Conservation (phyloP, 179 eudicot genomes). For the Heliamphora pulchella region DNA sequence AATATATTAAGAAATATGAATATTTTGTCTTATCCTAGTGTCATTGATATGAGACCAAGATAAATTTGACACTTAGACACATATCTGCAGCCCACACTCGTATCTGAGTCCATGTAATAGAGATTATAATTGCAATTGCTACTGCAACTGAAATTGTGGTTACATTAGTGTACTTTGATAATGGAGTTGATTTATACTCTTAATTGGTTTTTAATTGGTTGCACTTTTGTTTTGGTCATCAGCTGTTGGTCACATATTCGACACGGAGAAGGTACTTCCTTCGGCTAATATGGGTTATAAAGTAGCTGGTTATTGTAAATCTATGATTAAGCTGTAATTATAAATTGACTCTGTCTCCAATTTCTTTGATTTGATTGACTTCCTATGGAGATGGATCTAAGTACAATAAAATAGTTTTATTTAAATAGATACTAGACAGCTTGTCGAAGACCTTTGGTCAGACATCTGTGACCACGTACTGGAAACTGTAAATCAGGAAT, state of each 20-base stretch:
- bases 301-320: background rate
- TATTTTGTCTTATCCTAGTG: too few relatives aligned
- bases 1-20: too few relatives aligned
- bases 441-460: background rate
- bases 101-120: too few relatives aligned
- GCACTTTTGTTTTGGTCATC: conserved; percentile 39
- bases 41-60: too few relatives aligned
- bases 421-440: background rate
- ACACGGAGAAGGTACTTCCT: conserved; percentile 58
- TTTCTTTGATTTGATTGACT: background rate
- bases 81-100: too few relatives aligned
- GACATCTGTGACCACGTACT: background rate
- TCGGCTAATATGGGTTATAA: background rate
- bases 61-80: too few relatives aligned
- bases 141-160: background rate
- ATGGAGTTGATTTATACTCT: conserved; percentile 11
- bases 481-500: background rate
- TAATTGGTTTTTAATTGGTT: conserved; percentile 16
- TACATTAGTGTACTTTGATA: background rate
- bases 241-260: conserved; percentile 77
- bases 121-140: background rate
- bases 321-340: background rate
- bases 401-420: background rate
- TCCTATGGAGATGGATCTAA: background rate
- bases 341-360: background rate